Conservation (phyloP, 1,284 basidiomycete genomes). For the Ceratobasidium theobromae region DNA sequence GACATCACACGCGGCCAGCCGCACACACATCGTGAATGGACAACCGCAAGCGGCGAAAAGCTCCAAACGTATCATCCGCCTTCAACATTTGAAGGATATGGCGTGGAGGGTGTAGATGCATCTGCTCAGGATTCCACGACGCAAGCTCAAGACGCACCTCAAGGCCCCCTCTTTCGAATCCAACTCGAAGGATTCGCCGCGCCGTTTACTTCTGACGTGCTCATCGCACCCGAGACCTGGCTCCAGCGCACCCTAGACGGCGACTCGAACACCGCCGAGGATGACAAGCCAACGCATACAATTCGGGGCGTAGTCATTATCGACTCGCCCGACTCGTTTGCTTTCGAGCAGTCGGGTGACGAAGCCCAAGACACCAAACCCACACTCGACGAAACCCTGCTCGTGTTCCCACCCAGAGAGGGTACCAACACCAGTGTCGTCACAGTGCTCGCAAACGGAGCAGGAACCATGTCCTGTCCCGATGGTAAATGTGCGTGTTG, state of each 20-base stretch:
- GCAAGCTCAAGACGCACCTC: not conserved
- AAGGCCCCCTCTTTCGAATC: conserved; percentile 34
- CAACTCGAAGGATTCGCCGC: conserved; percentile 57
- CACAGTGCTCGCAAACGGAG: conserved; percentile 76
- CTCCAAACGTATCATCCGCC: conserved; percentile 29
- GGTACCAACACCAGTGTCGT: conserved; percentile 59
- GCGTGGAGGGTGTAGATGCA: conserved; percentile 23
- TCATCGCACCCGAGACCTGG: conserved; percentile 40
- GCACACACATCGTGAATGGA: conserved; percentile 8
- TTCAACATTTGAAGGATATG: conserved; percentile 30
- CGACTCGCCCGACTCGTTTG: conserved; percentile 3
- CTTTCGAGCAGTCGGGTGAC: not conserved
- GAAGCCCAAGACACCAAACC: not conserved
- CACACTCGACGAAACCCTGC: conserved; percentile 65
- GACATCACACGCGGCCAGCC: conserved; percentile 47
- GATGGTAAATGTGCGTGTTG: conserved; percentile 69
- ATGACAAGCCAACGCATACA: not conserved
- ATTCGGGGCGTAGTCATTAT: conserved; percentile 14
- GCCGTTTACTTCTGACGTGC: conserved; percentile 52
- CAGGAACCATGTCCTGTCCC: conserved; percentile 83
- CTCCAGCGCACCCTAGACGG: not conserved
- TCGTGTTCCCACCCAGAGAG: conserved; percentile 78
- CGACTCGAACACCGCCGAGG: not conserved
- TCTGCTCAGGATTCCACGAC: conserved; percentile 10
- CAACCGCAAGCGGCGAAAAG: not conserved